A percentile compares a stretch with the other conserved stretches of the same genome.
Evolutionary conservation across 2,329 filamentous ascomycete species (phyloP).

Genomic region (Trichoderma sp.): DNA sequence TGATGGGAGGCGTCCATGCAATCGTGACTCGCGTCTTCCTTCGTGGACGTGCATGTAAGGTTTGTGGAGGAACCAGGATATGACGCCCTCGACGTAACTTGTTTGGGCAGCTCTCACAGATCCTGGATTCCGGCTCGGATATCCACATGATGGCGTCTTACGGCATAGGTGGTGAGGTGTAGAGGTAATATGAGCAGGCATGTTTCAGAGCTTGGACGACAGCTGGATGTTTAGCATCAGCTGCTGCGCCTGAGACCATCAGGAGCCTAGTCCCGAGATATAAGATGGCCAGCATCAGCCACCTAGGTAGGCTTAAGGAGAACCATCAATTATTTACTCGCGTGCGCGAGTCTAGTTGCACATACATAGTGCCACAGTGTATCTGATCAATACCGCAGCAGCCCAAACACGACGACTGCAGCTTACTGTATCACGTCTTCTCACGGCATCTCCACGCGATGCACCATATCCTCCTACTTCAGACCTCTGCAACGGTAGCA

Average conservation of each 20-base stretch:
- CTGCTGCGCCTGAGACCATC: no score
- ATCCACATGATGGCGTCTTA: neutral
- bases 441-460: neutral
- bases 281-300: no score
- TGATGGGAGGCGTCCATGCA: neutral
- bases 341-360: neutral
- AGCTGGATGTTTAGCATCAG: no score
- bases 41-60: neutral
- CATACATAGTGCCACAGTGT: neutral
- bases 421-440: neutral
- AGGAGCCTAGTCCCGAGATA: no score
- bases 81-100: neutral
- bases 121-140: neutral
- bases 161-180: neutral
- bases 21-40: neutral
- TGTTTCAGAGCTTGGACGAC: no score
- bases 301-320: neutral
- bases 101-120: neutral
- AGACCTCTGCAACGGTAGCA: neutral
- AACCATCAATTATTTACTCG: no score
- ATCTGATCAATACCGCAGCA: neutral
- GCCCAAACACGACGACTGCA: neutral
- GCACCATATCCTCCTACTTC: neutral
- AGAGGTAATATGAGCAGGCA: no score
- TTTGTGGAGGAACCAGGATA: constrained; percentile 4